phyloP scores from a whole-genome alignment of 2,329 filamentous ascomycete species.

The Hypoxylon sp. region DNA sequence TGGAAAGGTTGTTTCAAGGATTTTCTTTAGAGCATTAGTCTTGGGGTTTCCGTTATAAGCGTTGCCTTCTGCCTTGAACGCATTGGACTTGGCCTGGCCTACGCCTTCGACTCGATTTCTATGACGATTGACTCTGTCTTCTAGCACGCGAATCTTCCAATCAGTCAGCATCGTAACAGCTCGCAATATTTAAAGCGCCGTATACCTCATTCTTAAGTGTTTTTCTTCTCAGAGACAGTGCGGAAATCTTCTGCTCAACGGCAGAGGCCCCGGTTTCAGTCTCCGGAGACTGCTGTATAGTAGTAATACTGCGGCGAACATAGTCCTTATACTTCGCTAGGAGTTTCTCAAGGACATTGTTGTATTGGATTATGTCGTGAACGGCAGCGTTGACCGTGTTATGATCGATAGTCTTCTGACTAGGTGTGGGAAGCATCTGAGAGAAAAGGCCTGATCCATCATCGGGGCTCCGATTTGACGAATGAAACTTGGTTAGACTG shows the following conservation, averaged over 20 bases:
- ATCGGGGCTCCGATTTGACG: constrained; percentile 2
- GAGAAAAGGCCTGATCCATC: constrained; percentile 12
- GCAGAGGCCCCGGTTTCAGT: constrained; percentile 4
- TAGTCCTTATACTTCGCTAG: constrained; percentile 38
- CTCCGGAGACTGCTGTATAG: constrained; percentile 19
- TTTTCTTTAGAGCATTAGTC: constrained; percentile 8
- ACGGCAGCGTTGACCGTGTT: constrained; percentile 17
- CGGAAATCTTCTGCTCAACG: constrained; percentile 29
- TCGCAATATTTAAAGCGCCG: background rate
- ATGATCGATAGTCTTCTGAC: constrained; percentile 24
- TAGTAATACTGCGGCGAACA: constrained; percentile 29
- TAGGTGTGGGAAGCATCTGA: constrained; percentile 4
- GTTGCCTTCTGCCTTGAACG: background rate
- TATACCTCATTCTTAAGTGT: constrained; percentile 35
- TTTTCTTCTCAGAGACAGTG: constrained; percentile 27
- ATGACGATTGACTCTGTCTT: constrained; percentile 22
- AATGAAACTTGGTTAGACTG: constrained; percentile 22
- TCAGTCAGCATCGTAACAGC: constrained; percentile 12
- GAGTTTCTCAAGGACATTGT: constrained; percentile 33
- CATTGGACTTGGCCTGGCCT: background rate
- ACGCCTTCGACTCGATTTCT: constrained; percentile 14
- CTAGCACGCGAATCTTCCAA: constrained; percentile 28
- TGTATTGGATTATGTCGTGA: constrained; percentile 40
- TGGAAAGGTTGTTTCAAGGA: constrained; percentile 30
- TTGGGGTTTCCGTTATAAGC: constrained; percentile 8